phyloP scores from a whole-genome alignment of 192 early-diverging fungal genomes.

The Globomyces pollinis-pini region DNA sequence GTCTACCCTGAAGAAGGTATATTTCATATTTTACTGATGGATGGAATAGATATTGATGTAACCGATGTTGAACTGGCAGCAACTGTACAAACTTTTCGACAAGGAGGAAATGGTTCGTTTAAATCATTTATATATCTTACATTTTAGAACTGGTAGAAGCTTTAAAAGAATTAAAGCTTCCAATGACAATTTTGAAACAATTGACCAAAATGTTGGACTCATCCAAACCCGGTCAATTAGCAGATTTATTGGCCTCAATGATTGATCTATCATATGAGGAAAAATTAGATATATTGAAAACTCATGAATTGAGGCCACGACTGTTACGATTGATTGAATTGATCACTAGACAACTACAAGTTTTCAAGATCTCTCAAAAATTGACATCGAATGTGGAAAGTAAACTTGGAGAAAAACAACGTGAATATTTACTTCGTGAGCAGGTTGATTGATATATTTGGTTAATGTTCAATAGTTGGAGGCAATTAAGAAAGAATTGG shows the following conservation, averaged over 20 bases:
- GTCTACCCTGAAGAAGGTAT: conserved; percentile 33
- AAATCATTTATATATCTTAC: too few relatives aligned
- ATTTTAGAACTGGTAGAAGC: conserved; percentile 47
- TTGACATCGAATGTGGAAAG: conserved; percentile 63
- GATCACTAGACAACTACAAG: conserved; percentile 67
- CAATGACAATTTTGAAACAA: conserved; percentile 51
- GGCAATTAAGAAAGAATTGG: conserved; percentile 74
- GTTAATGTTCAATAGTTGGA: too few relatives aligned
- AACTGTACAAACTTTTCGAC: background rate
- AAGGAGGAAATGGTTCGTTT: too few relatives aligned
- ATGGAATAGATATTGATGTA: conserved; percentile 22
- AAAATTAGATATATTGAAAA: conserved; percentile 58
- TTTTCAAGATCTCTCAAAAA: conserved; percentile 71
- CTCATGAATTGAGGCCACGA: conserved; percentile 46
- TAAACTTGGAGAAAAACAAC: conserved; percentile 70
- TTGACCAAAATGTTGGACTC: conserved; percentile 58
- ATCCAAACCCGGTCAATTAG: conserved; percentile 45
- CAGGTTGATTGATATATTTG: conserved; percentile 39
- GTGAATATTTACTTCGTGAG: conserved; percentile 69
- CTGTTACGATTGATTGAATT: conserved; percentile 48
- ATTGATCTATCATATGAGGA: conserved; percentile 66
- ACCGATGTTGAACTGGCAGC: conserved; percentile 49
- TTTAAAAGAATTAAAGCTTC: conserved; percentile 53
- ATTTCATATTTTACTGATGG: conserved; percentile 1
- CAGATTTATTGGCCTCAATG: conserved; percentile 62